Base-by-base conservation (phyloP, 1,284 basidiomycete species). In the Inonotus hispidus region DNA sequence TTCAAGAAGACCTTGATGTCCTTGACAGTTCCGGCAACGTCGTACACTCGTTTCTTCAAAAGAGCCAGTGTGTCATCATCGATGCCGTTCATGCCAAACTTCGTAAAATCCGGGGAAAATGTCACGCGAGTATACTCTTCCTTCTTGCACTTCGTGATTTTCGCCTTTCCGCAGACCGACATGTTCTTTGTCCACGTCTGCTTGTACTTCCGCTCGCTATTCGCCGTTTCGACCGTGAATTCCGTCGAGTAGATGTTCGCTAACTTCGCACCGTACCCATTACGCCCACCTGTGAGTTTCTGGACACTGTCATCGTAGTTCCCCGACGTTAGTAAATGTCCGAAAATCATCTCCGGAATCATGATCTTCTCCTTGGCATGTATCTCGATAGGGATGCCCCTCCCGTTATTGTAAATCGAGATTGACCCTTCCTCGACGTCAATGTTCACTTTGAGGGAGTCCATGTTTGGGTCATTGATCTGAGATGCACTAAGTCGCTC, bases 301-400 rank as follows among this genome's bases (percentile, higher is more conserved):
- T 95, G 98, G 77, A 99, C 95, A 73, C 95, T 92, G 70, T 99
- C 97, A 72, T 99, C 96, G 71, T 98, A 99, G 77, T 99, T 99
- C 61, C 95, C 97, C 21, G 92, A 95, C 0, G 97, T 95, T 47
- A 99, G 82, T 10, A 99, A 82, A 72, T 98, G 89, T 16, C 96
- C 97, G 71, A 99, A 99, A 70, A 99, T 98, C 65, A 99, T 83
- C 70, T 99, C 95, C 0, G 97, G 97, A 63, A 99, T 98, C 75
- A 93, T 97, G 45, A 97, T 91, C 68, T 91, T 90, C 76, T 98
- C 95, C 69, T 86, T 90, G 29, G 87, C 85, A 75, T 99, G 96
- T 68, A 97, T 92, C 75, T 98, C 93, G 68, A 99, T 91, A 11
- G 97, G 97, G 68, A 99, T 99, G 71, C 97, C 97, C 45, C 84